Conservation (phyloP, 2,329 filamentous ascomycete species). For the Nothophoma quercina region DNA sequence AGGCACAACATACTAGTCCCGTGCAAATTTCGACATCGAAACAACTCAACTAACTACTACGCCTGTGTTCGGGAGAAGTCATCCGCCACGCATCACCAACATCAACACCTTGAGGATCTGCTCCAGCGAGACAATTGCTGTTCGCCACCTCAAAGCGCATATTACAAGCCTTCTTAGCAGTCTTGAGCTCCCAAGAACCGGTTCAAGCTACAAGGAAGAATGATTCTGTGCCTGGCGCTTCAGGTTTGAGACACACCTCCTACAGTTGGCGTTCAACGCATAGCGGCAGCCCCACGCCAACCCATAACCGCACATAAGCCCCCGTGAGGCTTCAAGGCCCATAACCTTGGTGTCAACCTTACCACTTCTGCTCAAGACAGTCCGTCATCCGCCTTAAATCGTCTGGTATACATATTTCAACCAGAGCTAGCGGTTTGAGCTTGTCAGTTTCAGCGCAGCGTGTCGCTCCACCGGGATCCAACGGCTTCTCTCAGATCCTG, state of each 20-base stretch:
- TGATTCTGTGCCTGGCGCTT: slow-evolving; percentile 49
- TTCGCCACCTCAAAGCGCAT: slow-evolving; percentile 36
- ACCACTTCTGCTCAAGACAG: slow-evolving; percentile 30
- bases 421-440: slow-evolving; percentile 44
- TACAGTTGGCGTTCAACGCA: slow-evolving; percentile 44
- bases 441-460: slow-evolving; percentile 48
- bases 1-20: slow-evolving; percentile 14
- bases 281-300: slow-evolving; percentile 35
- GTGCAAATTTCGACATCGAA: background rate
- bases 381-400: slow-evolving; percentile 41
- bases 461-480: slow-evolving; percentile 41
- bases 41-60: background rate
- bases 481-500: slow-evolving; percentile 29
- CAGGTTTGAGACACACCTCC: slow-evolving; percentile 51
- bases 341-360: slow-evolving; percentile 2
- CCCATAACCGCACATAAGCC: slow-evolving; percentile 25
- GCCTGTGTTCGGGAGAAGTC: background rate
- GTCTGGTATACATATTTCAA: slow-evolving; percentile 40
- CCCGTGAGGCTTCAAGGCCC: slow-evolving; percentile 25
- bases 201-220: slow-evolving; percentile 36
- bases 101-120: background rate
- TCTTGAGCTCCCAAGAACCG: slow-evolving; percentile 28
- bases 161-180: slow-evolving; percentile 23
- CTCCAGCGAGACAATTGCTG: slow-evolving; percentile 22
- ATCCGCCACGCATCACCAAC: slow-evolving; percentile 4